A percentile compares a stretch with the other conserved stretches of the same genome.
Conservation (phyloP, 1,284 basidiomycete genomes). For the Cryptococcus sp. region DNA sequence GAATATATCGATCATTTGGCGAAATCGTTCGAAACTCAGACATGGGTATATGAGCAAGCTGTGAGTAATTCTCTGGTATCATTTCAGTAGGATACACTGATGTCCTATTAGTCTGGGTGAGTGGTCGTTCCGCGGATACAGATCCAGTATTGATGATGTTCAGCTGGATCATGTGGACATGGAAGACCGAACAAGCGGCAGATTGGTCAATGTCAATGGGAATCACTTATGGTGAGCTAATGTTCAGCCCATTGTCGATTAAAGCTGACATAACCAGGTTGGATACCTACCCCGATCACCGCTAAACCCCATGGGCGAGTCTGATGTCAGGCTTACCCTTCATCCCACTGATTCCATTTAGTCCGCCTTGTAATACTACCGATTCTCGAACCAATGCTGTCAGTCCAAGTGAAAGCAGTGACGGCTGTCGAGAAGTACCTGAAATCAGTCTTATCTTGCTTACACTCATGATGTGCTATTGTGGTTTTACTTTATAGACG, state of each 20-base stretch:
- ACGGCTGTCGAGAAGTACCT: too few species aligned
- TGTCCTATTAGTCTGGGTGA: background rate
- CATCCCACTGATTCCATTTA: background rate
- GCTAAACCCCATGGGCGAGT: slow-evolving; percentile 36
- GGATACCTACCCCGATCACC: slow-evolving; percentile 35
- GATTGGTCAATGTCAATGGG: slow-evolving; percentile 59
- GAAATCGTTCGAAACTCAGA: slow-evolving; percentile 78
- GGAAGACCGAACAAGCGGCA: slow-evolving; percentile 51
- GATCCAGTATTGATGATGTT: slow-evolving; percentile 7
- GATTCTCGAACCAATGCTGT: too few species aligned
- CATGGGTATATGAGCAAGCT: slow-evolving; percentile 46
- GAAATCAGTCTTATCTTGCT: too few species aligned
- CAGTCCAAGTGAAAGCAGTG: too few species aligned
- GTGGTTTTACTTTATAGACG: too few species aligned
- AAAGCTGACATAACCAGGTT: slow-evolving; percentile 14
- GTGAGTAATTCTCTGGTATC: slow-evolving; percentile 10
- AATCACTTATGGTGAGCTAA: slow-evolving; percentile 30
- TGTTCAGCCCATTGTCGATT: background rate
- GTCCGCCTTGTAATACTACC: too few species aligned
- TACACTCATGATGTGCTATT: too few species aligned
- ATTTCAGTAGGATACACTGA: background rate
- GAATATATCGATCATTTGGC: slow-evolving; percentile 74
- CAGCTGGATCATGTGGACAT: slow-evolving; percentile 39
- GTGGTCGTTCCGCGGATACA: background rate
- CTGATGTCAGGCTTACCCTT: background rate